phyloP scores from a whole-genome alignment of 176 grass and related monocot species.

The Bromus sterilis region DNA sequence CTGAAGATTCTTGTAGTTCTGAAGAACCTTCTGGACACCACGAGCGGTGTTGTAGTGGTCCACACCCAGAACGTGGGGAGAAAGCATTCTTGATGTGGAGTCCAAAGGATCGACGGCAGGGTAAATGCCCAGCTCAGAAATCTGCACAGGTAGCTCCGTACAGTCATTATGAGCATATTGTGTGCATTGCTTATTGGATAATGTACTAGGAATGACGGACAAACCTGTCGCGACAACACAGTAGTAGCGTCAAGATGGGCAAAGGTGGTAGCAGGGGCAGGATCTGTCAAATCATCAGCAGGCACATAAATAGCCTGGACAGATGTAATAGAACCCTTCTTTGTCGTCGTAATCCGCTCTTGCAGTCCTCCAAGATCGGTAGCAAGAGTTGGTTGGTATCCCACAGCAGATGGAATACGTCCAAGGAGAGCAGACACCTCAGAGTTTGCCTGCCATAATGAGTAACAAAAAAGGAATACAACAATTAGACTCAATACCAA shows the following conservation, averaged over 20 bases:
- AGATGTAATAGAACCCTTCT: slow-evolving; percentile 95
- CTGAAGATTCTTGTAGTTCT: slow-evolving; percentile 99
- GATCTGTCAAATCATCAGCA: slow-evolving; percentile 99
- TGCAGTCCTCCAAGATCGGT: slow-evolving; percentile 96
- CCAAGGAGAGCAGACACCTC: slow-evolving; percentile 98
- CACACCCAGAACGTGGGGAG: slow-evolving; percentile 73
- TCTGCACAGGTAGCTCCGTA: slow-evolving; percentile 32
- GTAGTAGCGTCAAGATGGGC: slow-evolving; percentile 98
- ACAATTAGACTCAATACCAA: background rate
- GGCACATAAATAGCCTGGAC: slow-evolving; percentile 98
- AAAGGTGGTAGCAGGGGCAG: slow-evolving; percentile 91
- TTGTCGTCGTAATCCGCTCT: slow-evolving; percentile 88
- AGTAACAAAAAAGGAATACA: background rate
- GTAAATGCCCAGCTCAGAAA: slow-evolving; percentile 94
- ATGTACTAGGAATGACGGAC: background rate
- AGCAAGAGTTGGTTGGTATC: slow-evolving; percentile 94
- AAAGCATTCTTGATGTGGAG: slow-evolving; percentile 95
- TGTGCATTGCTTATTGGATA: background rate
- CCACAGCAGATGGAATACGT: slow-evolving; percentile 95
- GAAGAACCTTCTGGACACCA: slow-evolving; percentile 99
- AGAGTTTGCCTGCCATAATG: slow-evolving; percentile 66
- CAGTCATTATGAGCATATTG: slow-evolving; percentile 14
- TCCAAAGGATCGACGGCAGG: slow-evolving; percentile 90
- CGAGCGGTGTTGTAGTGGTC: slow-evolving; percentile 95
- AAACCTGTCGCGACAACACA: slow-evolving; percentile 89